Evolutionary conservation across 257 asterid species (phyloP).

Genomic region (Lavandula angustifolia): DNA sequence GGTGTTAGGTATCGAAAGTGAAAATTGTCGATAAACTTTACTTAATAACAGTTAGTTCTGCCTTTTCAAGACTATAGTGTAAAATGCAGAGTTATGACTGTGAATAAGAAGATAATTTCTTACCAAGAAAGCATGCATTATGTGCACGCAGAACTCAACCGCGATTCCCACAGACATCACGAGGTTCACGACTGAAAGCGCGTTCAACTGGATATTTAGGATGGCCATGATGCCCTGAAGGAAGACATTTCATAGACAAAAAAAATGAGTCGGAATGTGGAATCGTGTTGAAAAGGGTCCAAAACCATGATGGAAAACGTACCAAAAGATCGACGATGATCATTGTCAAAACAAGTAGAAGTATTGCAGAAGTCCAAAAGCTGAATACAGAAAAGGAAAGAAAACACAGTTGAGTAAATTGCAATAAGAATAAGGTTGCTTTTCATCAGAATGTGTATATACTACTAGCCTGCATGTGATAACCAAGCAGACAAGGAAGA

Average conservation of each 20-base stretch:
- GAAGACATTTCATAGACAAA: constrained; percentile 8
- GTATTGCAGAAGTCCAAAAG: constrained; percentile 94
- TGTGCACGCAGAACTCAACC: constrained; percentile 95
- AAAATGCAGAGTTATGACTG: background rate
- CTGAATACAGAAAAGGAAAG: constrained; percentile 42
- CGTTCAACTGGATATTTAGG: constrained; percentile 84
- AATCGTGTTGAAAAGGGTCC: background rate
- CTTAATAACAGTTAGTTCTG: no score
- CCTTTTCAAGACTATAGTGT: background rate
- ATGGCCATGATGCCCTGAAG: constrained; percentile 95
- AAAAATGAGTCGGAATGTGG: constrained; percentile 16
- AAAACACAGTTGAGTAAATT: constrained; percentile 5
- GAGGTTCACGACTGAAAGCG: constrained; percentile 93
- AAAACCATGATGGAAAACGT: constrained; percentile 24
- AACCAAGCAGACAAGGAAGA: constrained; percentile 80
- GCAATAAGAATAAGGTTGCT: constrained; percentile 2
- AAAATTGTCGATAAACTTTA: no score
- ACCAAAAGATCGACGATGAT: constrained; percentile 94
- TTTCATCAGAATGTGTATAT: background rate
- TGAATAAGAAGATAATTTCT: constrained; percentile 28
- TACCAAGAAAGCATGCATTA: constrained; percentile 97
- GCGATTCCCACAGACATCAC: constrained; percentile 98
- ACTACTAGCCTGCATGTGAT: constrained; percentile 83
- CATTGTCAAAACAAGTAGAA: constrained; percentile 84
- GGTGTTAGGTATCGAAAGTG: no score